Evolutionary conservation across 768 basidiomycete genomes (phyloP).

Genomic region (Saitozyma sp.): DNA sequence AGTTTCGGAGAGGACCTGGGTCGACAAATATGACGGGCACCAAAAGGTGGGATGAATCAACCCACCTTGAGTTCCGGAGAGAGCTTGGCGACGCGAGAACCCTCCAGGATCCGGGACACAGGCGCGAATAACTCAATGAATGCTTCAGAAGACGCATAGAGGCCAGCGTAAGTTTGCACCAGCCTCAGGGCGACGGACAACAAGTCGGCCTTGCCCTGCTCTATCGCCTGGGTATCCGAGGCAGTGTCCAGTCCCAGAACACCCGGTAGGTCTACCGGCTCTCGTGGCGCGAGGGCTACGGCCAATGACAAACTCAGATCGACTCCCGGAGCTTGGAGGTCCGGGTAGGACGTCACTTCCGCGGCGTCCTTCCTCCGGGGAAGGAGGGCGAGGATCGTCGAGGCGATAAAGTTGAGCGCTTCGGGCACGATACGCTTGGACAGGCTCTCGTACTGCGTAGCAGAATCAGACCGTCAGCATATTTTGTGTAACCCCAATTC

Average conservation of each 20-base stretch:
- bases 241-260: slow-evolving; percentile 38
- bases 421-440: slow-evolving; percentile 90
- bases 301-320: slow-evolving; percentile 13
- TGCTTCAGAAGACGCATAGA: slow-evolving; percentile 67
- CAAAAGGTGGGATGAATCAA: slow-evolving; percentile 3
- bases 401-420: slow-evolving; percentile 75
- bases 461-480: background rate
- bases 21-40: background rate
- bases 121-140: slow-evolving; percentile 86
- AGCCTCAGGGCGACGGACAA: slow-evolving; percentile 66
- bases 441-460: slow-evolving; percentile 70
- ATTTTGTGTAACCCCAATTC: background rate
- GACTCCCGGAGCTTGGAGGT: slow-evolving; percentile 21
- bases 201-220: slow-evolving; percentile 71
- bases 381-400: slow-evolving; percentile 69
- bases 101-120: slow-evolving; percentile 61
- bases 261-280: slow-evolving; percentile 20
- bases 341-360: slow-evolving; percentile 21
- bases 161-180: slow-evolving; percentile 71
- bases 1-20: too few species aligned
- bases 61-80: slow-evolving; percentile 63
- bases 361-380: slow-evolving; percentile 54
- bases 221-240: slow-evolving; percentile 47
- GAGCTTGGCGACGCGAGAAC: slow-evolving; percentile 57
- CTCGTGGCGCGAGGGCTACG: slow-evolving; percentile 7